Base-by-base conservation (phyloP, 805 yeast genomes). In the Cephaloascus fragrans region DNA sequence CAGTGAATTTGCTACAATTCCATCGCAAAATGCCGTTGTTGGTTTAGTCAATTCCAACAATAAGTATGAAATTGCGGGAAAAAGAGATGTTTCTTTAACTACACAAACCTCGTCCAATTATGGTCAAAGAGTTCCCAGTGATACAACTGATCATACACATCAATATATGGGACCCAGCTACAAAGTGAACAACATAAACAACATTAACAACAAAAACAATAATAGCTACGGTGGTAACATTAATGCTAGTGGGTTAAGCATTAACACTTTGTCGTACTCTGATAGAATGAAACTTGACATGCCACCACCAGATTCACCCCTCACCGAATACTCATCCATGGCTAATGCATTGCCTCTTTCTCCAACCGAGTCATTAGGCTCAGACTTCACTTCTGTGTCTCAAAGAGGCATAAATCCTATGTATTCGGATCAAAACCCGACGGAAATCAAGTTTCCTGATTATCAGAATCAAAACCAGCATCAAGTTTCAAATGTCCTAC, bases 301-400 rank as follows among this genome's bases (percentile, higher is more conserved):
- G 8, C 33, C 33, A n/a, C 33, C 33, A 8, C 33, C 33, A 8
- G 17, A n/a, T 31, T 31, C 33, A 6, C 33, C 33, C 8, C n/a
- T 16, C n/a, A 31, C 33, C 15, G 33, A 14, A 9, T 31, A 31
- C n/a, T 31, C 33, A n/a, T 31, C 33, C 5, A 31, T 31, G 15
- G 33, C 33, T 16, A 14, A 14, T n/a, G 33, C 15, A 31, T n/a
- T 31, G 15, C 64, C 6, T 49, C 52, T 9, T 52, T 64, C 45
- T 47, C 63, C 1, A 48, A 51, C 39, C 60, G 48, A n/a, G 53
- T 61, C 4, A 40, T 53, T 19, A 2, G 53, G 62, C 1, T 50
- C 55, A 14, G 41, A 46, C 23, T 52, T 52, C 37, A 53, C 58
- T 1, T 52, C 55, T 12, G 47, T 52, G 18, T 47, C 52, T 10